A percentile compares a stretch with the other conserved stretches of the same genome.
Conservation (phyloP, 371 early-diverging fungal genomes). For the Cokeromyces recurvatus region DNA sequence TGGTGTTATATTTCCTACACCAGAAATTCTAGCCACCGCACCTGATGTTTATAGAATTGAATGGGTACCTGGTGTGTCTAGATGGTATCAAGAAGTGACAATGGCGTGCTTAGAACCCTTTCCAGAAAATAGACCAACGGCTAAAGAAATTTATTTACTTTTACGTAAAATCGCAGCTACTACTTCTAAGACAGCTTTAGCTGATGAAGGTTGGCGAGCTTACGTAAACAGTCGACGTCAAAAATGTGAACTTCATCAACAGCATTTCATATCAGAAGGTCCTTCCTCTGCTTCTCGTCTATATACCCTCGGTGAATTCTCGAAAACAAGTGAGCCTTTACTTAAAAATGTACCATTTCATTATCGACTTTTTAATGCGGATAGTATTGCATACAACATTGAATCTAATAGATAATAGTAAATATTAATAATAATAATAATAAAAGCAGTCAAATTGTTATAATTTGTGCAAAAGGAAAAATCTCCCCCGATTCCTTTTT, state of each 20-base stretch:
- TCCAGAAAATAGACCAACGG: constrained; percentile 6
- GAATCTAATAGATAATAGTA: not conserved
- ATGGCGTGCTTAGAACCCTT: constrained; percentile 8
- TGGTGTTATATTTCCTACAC: constrained; percentile 36
- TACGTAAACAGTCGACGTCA: constrained; percentile 9
- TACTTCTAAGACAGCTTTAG: constrained; percentile 1
- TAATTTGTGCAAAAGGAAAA: too few relatives aligned
- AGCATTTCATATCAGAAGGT: constrained; percentile 2
- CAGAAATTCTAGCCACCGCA: constrained; percentile 24
- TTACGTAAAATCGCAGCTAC: constrained; percentile 45
- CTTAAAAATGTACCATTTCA: constrained; percentile 13
- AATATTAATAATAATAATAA: too few relatives aligned
- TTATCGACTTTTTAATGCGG: constrained; percentile 10
- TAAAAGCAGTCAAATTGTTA: too few relatives aligned
- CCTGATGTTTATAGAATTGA: constrained; percentile 32
- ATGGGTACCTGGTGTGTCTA: constrained; percentile 8
- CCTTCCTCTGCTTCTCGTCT: constrained; percentile 10
- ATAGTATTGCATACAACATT: constrained; percentile 7
- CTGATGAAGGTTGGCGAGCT: constrained; percentile 10
- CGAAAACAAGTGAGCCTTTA: constrained; percentile 3
- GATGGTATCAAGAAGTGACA: constrained; percentile 5
- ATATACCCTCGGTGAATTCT: constrained; percentile 12
- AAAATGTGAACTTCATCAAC: constrained; percentile 3
- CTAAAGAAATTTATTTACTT: constrained; percentile 24
- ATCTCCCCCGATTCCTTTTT: too few relatives aligned